Conservation (phyloP, 1,284 basidiomycete genomes). For the Neotropicomus parvogracilis region DNA sequence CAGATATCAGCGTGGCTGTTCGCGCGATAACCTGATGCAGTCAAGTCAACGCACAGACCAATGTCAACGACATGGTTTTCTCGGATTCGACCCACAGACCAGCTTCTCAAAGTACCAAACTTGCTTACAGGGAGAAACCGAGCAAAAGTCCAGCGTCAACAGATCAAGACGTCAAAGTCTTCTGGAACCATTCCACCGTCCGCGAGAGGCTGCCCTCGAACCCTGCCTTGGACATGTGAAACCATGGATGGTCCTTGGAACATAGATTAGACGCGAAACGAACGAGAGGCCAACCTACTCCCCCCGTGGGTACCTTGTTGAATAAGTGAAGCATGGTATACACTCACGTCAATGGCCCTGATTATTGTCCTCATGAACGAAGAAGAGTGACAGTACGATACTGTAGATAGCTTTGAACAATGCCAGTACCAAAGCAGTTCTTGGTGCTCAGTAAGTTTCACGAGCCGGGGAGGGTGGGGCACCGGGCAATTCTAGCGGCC, state of each 20-base stretch:
- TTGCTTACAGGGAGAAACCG: too few relatives aligned
- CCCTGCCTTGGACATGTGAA: constrained; percentile 43
- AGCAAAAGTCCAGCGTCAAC: background rate
- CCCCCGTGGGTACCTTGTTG: constrained; percentile 33
- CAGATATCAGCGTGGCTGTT: too few relatives aligned
- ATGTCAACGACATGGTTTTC: too few relatives aligned
- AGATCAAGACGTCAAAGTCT: constrained; percentile 16
- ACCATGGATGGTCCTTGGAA: constrained; percentile 43
- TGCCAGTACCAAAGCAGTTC: constrained; percentile 44
- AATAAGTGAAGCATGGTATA: background rate
- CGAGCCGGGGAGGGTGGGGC: too few relatives aligned
- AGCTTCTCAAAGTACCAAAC: too few relatives aligned
- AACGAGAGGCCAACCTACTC: background rate
- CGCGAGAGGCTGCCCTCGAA: constrained; percentile 35
- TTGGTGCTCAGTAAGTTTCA: constrained; percentile 23
- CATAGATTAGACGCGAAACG: constrained; percentile 1
- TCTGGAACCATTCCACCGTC: constrained; percentile 20
- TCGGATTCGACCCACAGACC: too few relatives aligned
- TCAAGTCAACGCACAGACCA: too few relatives aligned
- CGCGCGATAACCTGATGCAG: too few relatives aligned
- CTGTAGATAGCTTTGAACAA: constrained; percentile 34
- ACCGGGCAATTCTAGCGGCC: too few relatives aligned
- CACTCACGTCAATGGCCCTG: constrained; percentile 16
- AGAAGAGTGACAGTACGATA: constrained; percentile 44
- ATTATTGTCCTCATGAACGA: constrained; percentile 22